Base-by-base conservation (phyloP, 2,329 filamentous ascomycete species). In the Colletotrichum sp. region DNA sequence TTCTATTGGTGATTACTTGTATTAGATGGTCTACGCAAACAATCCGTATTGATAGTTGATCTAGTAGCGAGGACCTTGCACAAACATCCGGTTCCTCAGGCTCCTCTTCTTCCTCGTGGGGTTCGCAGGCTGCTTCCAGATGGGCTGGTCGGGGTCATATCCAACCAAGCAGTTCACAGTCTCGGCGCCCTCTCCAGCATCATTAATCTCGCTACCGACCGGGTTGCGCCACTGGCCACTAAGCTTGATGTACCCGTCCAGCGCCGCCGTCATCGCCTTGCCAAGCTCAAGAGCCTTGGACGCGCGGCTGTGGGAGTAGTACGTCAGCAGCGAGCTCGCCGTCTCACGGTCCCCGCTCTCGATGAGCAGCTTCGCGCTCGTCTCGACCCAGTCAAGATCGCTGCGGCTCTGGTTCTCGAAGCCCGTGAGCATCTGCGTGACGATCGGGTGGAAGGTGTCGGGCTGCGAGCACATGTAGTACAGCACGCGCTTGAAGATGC, bases 121-220 rank as follows among this genome's bases (percentile, higher is more conserved):
- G 24, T 71, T 55, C 61, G 66, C 38, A n/a, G 75, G 66, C 66
- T 75, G 75, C 38, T 71, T 77, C 71, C 72, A 74, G 55, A 75
- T 71, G 5, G 80, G 79, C 77, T 79, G 72, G 32, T 82, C 81
- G 16, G 81, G 81, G 64, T 82, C 78, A 43, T 80, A 75, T 0
- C 82, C 83, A n/a, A 84, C 78, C 9, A 84, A 76, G 60, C 83
- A 84, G 63, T 83, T 84, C n/a, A 83, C 82, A 8, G 82, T 83
- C 78, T 83, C 82, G 9, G 78, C 79, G 2, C 82, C 82, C 32
- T 82, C 78, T 8, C 81, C 82, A 9, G 79, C 76, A 67, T 83
- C 82, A 28, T 83, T 84, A 43, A 84, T 84, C 60, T 79, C 64
- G 36, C 83, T 82, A 12, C 81, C 81, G 30, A 75, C 75, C 13